Base-by-base conservation (phyloP, 768 basidiomycete species). In the Auriculariales sp. region DNA sequence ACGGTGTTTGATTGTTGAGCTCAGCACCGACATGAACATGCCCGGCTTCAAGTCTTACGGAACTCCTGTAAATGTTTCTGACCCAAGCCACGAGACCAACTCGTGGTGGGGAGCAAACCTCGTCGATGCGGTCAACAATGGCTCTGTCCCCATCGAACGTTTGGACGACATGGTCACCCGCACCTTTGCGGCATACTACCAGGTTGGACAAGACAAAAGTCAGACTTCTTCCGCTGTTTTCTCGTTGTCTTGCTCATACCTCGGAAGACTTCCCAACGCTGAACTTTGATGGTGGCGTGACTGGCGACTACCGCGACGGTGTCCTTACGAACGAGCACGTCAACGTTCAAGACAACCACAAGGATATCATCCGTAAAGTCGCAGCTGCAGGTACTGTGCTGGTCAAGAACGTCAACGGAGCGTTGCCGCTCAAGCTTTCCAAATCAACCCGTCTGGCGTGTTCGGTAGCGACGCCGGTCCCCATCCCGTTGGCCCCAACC, bases 301-400 rank as follows among this genome's bases (percentile, higher is more conserved):
- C 11, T 34, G 14, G 5, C n/a, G n/a, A n/a, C n/a, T n/a, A n/a
- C n/a, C n/a, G n/a, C 11, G 27, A 42, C 15, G 53, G 53, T 17
- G 12, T 6, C 30, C 42, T 48, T 4, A 46, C 49, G 3, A 54
- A 57, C 29, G 45, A 57, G 36, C 64, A 66, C 48, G 62, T 68
- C 30, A 59, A 69, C 45, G 68, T 68, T 1, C 59, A 61, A 29
- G 63, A 45, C 7, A 59, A 67, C 51, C 67, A 69, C 55, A 71
- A 66, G 55, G 66, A 71, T 56, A 57, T 86, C 29, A 81, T 89
- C 17, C 71, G 82, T 28, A 69, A 83, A 57, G 77, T 92, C 39
- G 87, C 81, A 14, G 73, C 80, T 0, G 80, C 83, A 0, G 81
- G 81, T 47, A 79, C 77, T 0, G 81, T 87, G 10, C 68, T 91